Conservation (phyloP, 2,329 filamentous ascomycete genomes). For the Aspergillus japonicus region DNA sequence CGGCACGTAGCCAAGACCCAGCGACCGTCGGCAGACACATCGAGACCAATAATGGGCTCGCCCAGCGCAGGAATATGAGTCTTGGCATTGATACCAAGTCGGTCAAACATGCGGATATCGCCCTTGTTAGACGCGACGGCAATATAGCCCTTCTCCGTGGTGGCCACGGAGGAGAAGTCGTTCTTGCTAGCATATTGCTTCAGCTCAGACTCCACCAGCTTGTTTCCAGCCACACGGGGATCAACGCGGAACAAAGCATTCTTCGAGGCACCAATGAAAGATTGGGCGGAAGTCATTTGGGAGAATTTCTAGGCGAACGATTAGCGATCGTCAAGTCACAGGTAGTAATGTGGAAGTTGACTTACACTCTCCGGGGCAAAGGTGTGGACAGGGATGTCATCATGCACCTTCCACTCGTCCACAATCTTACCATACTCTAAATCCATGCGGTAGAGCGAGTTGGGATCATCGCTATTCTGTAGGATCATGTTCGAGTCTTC, state of each 20-base stretch:
- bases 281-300: slow-evolving; percentile 93
- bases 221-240: slow-evolving; percentile 83
- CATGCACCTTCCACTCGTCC: slow-evolving; percentile 97
- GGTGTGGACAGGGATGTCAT: slow-evolving; percentile 87
- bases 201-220: slow-evolving; percentile 86
- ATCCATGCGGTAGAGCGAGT: slow-evolving; percentile 95
- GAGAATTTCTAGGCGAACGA: slow-evolving; percentile 70
- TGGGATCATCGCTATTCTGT: slow-evolving; percentile 77
- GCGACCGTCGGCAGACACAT: slow-evolving; percentile 91
- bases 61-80: slow-evolving; percentile 94
- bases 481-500: slow-evolving; percentile 88
- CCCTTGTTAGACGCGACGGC: slow-evolving; percentile 97
- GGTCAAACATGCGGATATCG: slow-evolving; percentile 94
- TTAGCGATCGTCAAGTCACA: slow-evolving; percentile 26
- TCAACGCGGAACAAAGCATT: slow-evolving; percentile 94
- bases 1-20: slow-evolving; percentile 94
- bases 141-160: slow-evolving; percentile 94
- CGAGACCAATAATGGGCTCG: slow-evolving; percentile 90
- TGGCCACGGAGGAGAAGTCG: slow-evolving; percentile 90
- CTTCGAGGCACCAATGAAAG: slow-evolving; percentile 87
- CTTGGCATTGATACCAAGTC: slow-evolving; percentile 94
- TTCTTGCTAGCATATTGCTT: slow-evolving; percentile 98
- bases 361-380: slow-evolving; percentile 83
- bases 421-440: slow-evolving; percentile 96
- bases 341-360: slow-evolving; percentile 8